Evolutionary conservation across 2,329 filamentous ascomycete species (phyloP), one percentile per base, ranked within the genome.

Genomic region (Fonsecaea monophora): DNA sequence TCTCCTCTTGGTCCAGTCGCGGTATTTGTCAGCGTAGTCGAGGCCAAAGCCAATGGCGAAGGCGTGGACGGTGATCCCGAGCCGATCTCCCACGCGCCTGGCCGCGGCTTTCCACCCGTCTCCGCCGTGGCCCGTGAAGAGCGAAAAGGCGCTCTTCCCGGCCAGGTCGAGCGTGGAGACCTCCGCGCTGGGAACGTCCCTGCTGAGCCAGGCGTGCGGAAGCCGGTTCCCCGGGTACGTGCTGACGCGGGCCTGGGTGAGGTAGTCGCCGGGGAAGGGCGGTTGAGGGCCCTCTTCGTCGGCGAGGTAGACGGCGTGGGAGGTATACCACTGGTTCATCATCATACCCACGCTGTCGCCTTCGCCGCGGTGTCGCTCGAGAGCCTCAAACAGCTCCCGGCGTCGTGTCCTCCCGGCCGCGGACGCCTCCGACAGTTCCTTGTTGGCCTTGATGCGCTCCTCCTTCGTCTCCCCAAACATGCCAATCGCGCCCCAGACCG

Each of bases 191-290:
- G 86, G 82, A 7, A 79, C 70, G 7, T 77, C 71, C 18, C 79
- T 80, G 75, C 87, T 85, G 10, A 90, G 76, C 88, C 87, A 89
- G 0, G 80, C 86, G 74, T 90, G 87, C 8, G 88, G 88, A n/a
- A 89, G 75, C 1, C 87, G 79, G 34, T 79, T 79, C 4, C 88
- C 88, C 0, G 88, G 87, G 71, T 83, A 87, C 3, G 87, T 89
- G 53, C 75, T 82, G 25, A 80, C 77, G 21, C 78, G 74, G 68
- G 84, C 77, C 42, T 82, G 72, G 6, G 81, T 72, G 4, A 83
- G 78, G 0, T 77, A 74, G 68, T 86, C 80, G 10, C 77, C 70
- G 30, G 68, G 34, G 62, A 66, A 66, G 67, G 64, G n/a, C 66
- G 63, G 4, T 63, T 40, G 38, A 2, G 64, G 50, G 0, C 53